Evolutionary conservation across 2,329 filamentous ascomycete species (phyloP).

Genomic region (Aspergillus fumigatiaffinis): DNA sequence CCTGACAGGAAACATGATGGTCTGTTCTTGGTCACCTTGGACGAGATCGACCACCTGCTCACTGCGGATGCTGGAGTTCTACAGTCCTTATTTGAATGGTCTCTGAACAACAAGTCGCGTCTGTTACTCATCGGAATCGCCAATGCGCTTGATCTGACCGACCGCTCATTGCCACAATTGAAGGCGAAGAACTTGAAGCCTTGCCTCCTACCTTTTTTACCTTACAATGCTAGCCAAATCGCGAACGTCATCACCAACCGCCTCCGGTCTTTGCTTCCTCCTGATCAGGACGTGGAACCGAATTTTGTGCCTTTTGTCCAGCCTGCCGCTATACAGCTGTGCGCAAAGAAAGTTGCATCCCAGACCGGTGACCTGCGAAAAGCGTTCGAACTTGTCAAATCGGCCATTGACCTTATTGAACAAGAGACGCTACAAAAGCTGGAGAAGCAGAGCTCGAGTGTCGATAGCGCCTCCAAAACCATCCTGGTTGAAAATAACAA

Average conservation of each 20-base stretch:
- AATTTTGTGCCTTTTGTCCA: constrained; percentile 83
- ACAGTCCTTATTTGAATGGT: constrained; percentile 96
- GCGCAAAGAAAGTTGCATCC: constrained; percentile 88
- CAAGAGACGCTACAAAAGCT: constrained; percentile 73
- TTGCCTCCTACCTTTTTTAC: constrained; percentile 82
- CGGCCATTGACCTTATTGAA: constrained; percentile 85
- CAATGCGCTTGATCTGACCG: constrained; percentile 91
- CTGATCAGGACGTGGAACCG: constrained; percentile 38
- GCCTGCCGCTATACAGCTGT: constrained; percentile 87
- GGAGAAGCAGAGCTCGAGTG: constrained; percentile 56
- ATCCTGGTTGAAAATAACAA: constrained; percentile 81
- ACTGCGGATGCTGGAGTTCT: constrained; percentile 84
- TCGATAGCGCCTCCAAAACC: constrained; percentile 64
- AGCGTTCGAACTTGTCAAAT: constrained; percentile 88
- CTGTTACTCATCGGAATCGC: constrained; percentile 88
- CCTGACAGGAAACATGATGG: constrained; percentile 51
- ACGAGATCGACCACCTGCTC: constrained; percentile 92
- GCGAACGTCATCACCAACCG: constrained; percentile 81
- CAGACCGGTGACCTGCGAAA: constrained; percentile 93
- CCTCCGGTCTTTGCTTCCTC: constrained; percentile 67
- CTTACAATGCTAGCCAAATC: constrained; percentile 84
- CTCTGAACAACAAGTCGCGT: constrained; percentile 72
- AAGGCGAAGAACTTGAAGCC: constrained; percentile 92
- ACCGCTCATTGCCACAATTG: constrained; percentile 87
- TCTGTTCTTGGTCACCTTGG: constrained; percentile 79